A percentile compares a stretch with the other conserved stretches of the same genome.
Evolutionary conservation across 2,329 filamentous ascomycete species (phyloP).

Genomic region (Drechslera avenae): DNA sequence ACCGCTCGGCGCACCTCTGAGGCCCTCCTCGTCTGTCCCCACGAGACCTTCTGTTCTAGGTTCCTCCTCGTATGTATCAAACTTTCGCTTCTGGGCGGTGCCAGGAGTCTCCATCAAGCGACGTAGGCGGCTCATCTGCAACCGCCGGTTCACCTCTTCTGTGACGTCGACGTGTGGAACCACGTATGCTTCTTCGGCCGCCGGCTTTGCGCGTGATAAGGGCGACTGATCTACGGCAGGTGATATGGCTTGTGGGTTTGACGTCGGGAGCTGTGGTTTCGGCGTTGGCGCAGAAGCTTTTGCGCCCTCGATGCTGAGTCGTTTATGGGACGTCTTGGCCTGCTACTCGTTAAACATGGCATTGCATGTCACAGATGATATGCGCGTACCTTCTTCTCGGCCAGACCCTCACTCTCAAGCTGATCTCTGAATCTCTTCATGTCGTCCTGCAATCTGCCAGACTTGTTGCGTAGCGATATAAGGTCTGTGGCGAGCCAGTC

Average conservation of each 20-base stretch:
- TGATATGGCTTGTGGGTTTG: constrained; percentile 18
- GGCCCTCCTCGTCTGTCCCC: constrained; percentile 21
- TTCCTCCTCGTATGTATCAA: constrained; percentile 33
- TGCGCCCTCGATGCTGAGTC: constrained; percentile 37
- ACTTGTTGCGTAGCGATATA: constrained; percentile 40
- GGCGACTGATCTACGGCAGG: constrained; percentile 22
- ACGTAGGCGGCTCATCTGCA: constrained; percentile 38
- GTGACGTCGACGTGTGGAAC: constrained; percentile 40
- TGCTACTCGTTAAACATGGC: constrained; percentile 12
- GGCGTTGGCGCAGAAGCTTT: constrained; percentile 12
- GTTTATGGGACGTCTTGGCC: constrained; percentile 31
- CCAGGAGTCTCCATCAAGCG: constrained; percentile 40
- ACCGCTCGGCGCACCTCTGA: constrained; percentile 10
- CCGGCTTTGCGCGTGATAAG: constrained; percentile 19
- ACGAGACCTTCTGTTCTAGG: constrained; percentile 22
- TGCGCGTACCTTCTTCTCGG: constrained; percentile 27
- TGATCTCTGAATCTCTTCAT: constrained; percentile 42
- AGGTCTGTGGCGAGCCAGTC: constrained; percentile 46
- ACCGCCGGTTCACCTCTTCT: constrained; percentile 40
- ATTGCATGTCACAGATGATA: background rate
- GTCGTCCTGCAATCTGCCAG: constrained; percentile 41
- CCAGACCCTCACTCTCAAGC: constrained; percentile 35
- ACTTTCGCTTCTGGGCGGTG: constrained; percentile 44
- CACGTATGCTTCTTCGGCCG: constrained; percentile 23
- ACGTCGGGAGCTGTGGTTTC: constrained; percentile 9